These are phyloP conservation scores for Punica granatum DNA, from an alignment of 345 rosid species.

Conservation along the genomic window DNA sequence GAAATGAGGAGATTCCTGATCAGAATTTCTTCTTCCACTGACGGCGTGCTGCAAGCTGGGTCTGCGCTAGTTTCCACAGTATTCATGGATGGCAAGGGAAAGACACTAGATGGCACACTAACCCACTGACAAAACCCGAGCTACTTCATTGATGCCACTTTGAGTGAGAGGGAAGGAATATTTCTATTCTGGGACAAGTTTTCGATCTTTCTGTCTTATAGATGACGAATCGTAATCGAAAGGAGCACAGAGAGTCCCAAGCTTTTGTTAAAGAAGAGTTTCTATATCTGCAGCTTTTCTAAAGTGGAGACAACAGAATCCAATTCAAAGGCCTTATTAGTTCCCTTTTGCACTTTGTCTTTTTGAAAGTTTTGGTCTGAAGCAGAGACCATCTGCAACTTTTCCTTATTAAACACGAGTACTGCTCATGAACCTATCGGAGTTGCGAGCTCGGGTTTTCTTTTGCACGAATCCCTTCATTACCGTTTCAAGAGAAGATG, in stretches of 20 bases:
- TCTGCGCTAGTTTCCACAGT: neutral
- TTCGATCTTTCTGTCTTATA: neutral
- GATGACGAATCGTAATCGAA: neutral
- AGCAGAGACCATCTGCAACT: neutral
- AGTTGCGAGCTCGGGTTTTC: too few relatives aligned
- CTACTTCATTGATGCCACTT: neutral
- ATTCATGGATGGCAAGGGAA: neutral
- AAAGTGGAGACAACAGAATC: neutral
- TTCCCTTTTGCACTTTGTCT: neutral
- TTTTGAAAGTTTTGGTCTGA: neutral
- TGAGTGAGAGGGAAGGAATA: neutral
- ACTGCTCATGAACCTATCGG: neutral
- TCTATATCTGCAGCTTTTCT: neutral
- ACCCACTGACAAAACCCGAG: neutral
- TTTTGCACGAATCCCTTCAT: too few relatives aligned
- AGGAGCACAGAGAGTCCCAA: neutral
- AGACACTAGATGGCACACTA: neutral
- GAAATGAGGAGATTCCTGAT: constrained; percentile 43
- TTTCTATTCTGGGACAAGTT: neutral
- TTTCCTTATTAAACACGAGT: neutral
- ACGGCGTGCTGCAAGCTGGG: neutral
- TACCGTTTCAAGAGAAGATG: too few relatives aligned
- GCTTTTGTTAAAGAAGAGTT: neutral
- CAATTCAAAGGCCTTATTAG: neutral
- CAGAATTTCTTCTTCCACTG: constrained; percentile 37